These are phyloP conservation scores for Amanita muscaria DNA, from an alignment of 768 basidiomycete genomes.

Conservation along the genomic window DNA sequence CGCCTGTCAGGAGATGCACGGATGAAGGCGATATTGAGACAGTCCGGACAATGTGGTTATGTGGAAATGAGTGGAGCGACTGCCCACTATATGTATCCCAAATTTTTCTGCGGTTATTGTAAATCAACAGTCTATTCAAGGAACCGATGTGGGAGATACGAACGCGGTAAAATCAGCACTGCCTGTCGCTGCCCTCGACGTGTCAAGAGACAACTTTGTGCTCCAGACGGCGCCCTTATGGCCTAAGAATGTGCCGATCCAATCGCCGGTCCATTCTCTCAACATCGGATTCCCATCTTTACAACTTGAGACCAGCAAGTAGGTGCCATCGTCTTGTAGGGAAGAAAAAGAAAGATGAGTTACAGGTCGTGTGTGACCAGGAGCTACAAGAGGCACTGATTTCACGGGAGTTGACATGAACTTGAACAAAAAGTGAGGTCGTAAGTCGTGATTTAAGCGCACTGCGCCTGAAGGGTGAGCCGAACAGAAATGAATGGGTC, in stretches of 20 bases:
- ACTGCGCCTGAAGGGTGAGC: slow-evolving; percentile 40
- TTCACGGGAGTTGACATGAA: slow-evolving; percentile 59
- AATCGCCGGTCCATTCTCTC: slow-evolving; percentile 96
- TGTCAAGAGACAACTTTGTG: slow-evolving; percentile 82
- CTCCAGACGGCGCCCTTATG: slow-evolving; percentile 97
- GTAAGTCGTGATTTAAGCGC: slow-evolving; percentile 43
- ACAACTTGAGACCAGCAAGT: slow-evolving; percentile 90
- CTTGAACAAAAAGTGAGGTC: slow-evolving; percentile 19
- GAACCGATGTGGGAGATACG: slow-evolving; percentile 22
- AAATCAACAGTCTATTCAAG: slow-evolving; percentile 6
- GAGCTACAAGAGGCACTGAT: slow-evolving; percentile 73
- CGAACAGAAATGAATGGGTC: slow-evolving; percentile 15
- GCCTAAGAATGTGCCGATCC: slow-evolving; percentile 90
- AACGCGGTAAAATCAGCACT: slow-evolving; percentile 98
- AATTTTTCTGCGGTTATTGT: slow-evolving; percentile 56
- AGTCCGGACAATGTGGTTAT: slow-evolving; percentile 96
- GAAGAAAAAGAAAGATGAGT: slow-evolving; percentile 91
- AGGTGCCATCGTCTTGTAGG: slow-evolving; percentile 77
- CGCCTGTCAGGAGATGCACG: slow-evolving; percentile 76
- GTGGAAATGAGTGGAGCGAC: slow-evolving; percentile 90
- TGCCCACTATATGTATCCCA: slow-evolving; percentile 93
- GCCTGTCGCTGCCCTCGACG: slow-evolving; percentile 80
- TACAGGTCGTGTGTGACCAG: slow-evolving; percentile 81
- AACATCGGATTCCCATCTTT: slow-evolving; percentile 99
- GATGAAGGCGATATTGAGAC: slow-evolving; percentile 75